These are phyloP conservation scores for Neospora caninum DNA, from an alignment of 169 alveolate species.

Conservation along the genomic window DNA sequence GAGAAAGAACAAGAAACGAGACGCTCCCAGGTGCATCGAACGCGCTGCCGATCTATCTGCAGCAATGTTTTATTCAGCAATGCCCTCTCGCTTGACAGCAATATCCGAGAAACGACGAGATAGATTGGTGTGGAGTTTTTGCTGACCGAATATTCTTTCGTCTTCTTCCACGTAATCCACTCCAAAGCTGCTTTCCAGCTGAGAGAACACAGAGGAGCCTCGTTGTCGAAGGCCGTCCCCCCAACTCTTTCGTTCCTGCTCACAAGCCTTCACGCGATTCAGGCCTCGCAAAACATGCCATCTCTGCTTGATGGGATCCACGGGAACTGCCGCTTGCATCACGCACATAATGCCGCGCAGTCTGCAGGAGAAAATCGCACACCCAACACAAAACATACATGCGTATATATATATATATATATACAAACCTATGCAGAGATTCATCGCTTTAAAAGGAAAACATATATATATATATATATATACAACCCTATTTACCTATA, in stretches of 20 bases:
- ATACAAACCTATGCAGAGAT: not conserved
- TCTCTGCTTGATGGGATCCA: not conserved
- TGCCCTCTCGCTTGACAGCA: not conserved
- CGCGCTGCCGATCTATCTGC: no score
- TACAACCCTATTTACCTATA: not conserved
- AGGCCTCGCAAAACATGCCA: not conserved
- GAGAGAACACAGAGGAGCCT: not conserved
- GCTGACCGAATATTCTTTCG: not conserved
- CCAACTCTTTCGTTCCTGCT: not conserved
- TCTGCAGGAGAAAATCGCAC: not conserved
- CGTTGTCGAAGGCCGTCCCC: constrained; percentile 26
- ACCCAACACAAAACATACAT: not conserved
- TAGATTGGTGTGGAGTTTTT: not conserved
- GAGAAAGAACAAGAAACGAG: no score
- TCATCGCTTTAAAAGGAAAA: no score
- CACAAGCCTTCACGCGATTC: not conserved
- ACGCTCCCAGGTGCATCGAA: no score
- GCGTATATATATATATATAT: not conserved
- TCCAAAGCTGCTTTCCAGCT: not conserved
- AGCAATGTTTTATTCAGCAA: not conserved
- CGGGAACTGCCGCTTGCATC: not conserved
- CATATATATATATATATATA: not conserved
- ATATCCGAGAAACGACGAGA: not conserved
- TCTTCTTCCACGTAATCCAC: not conserved
- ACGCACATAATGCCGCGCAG: not conserved